Base-by-base conservation (phyloP, 106 monocot genomes). In the Hemerocallis citrina region DNA sequence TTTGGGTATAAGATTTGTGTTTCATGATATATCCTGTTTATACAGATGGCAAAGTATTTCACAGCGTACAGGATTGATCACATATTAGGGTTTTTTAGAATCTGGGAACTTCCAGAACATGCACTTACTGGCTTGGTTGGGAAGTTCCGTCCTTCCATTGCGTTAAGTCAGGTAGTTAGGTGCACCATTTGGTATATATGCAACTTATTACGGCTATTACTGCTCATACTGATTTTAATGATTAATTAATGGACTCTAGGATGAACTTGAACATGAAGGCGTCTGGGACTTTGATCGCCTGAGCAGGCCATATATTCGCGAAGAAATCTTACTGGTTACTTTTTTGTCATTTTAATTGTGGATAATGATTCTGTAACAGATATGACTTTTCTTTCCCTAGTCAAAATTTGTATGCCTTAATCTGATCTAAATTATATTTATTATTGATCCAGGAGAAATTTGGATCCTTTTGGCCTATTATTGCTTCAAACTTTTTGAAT, bases 51-150 rank as follows among this genome's bases (percentile, higher is more conserved):
- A 11, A 89, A 94, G 36, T 94, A 89, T 58, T 94, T 94, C 69
- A 75, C 85, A 36, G 89, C 89, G 16, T 94, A 85, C 49, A 82
- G 94, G 61, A 94, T 94, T 59, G 94, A 94, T 66, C 94, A 94
- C 28, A 94, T 94, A 25, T 75, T 94, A 54, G 94, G 94, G 33
- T 94, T 94, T 72, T 94, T 94, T 78, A 77, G 94, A 70, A 89
- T 94, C 45, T 94, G 94, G 94, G 89, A 89, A 63, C 82, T 94
- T 64, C 86, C 89, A 55, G 83, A 81, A 31, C 89, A 94, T 94
- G 82, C 89, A 35, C 35, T 74, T 60, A 83, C 85, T 61, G 94
- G 94, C 62, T 68, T 94, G 55, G 62, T 94, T 60, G 94, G 94
- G 19, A 89, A 81, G 63, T 94, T 94, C 43, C 80, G 82, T 13